Evolutionary conservation across 129 eudicot genomes (phyloP).

Genomic region (Centella asiatica): DNA sequence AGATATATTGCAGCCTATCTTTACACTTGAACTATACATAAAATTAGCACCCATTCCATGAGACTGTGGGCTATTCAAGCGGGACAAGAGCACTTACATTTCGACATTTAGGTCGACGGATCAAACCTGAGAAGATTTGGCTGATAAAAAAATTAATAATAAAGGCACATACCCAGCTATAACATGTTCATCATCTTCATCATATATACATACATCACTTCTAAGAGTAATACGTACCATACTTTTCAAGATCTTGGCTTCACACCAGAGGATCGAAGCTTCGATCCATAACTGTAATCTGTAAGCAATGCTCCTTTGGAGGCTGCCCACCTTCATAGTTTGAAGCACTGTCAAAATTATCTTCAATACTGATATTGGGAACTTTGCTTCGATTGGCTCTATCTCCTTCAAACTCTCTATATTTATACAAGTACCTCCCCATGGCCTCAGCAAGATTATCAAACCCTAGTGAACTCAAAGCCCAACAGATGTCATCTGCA

Average conservation of each 20-base stretch:
- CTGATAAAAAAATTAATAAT: too few relatives aligned
- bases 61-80: too few relatives aligned
- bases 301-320: neutral
- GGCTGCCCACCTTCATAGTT: slow-evolving; percentile 2
- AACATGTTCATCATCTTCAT: neutral
- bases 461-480: slow-evolving; percentile 56
- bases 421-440: slow-evolving; percentile 33
- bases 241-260: slow-evolving; percentile 1
- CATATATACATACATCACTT: neutral
- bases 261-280: slow-evolving; percentile 9
- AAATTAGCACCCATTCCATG: neutral
- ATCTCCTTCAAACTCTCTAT: slow-evolving; percentile 37
- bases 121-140: too few relatives aligned
- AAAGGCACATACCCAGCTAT: too few relatives aligned
- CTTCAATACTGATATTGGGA: slow-evolving; percentile 1
- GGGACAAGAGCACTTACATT: too few relatives aligned
- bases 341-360: slow-evolving; percentile 10
- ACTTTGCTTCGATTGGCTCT: slow-evolving; percentile 23
- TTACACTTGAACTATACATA: neutral
- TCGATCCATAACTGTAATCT: slow-evolving; percentile 22
- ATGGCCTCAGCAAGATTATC: slow-evolving; percentile 43
- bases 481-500: slow-evolving; percentile 68
- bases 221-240: neutral
- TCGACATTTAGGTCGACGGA: too few relatives aligned
- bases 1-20: too few relatives aligned